Conservation (phyloP, 2,329 filamentous ascomycete species). For the Fusarium algeriense region DNA sequence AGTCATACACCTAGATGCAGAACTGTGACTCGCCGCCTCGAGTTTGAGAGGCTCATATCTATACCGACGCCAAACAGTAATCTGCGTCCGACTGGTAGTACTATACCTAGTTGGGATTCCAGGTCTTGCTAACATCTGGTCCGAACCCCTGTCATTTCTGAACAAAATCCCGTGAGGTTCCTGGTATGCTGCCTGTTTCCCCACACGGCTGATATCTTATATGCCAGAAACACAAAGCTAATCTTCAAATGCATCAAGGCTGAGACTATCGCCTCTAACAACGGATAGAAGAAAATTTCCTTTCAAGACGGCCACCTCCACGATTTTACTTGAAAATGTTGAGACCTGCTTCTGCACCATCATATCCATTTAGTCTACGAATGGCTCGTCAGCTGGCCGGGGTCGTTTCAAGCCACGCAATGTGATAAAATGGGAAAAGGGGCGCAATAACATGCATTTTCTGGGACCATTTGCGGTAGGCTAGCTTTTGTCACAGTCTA, state of each 20-base stretch:
- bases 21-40: background rate
- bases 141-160: conserved; percentile 1
- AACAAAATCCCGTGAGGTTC: conserved; percentile 15
- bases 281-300: conserved; percentile 24
- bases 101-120: background rate
- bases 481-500: conserved; percentile 12
- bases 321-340: background rate
- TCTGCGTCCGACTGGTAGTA: background rate
- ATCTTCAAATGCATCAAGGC: conserved; percentile 28
- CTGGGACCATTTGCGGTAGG: conserved; percentile 5
- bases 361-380: conserved; percentile 12
- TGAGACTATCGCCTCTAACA: conserved; percentile 25
- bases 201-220: conserved; percentile 14
- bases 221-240: conserved; percentile 32
- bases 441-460: conserved; percentile 2
- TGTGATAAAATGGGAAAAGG: conserved; percentile 15
- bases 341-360: conserved; percentile 20
- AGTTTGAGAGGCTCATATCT: background rate
- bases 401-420: conserved; percentile 25
- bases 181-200: conserved; percentile 16
- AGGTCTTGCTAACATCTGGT: conserved; percentile 5
- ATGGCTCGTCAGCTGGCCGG: conserved; percentile 11
- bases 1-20: background rate
- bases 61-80: background rate
- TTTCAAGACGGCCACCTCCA: conserved; percentile 12